Conservation (phyloP, 495 filamentous ascomycete genomes). For the Apodospora peruviana region DNA sequence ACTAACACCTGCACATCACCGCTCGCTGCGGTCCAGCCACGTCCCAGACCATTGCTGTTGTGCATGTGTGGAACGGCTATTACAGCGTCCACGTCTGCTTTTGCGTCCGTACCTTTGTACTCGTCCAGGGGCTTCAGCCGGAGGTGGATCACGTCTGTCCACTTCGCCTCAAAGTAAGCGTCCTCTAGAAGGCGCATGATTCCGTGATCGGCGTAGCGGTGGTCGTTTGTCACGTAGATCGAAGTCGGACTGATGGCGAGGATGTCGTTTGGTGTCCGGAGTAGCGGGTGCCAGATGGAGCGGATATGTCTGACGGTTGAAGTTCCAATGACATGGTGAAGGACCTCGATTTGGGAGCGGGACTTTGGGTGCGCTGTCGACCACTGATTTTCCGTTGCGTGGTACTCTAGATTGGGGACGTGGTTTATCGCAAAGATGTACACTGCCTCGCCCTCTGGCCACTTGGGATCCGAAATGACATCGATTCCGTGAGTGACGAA, state of each 20-base stretch:
- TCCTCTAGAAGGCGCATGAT: constrained; percentile 39
- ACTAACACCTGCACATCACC: constrained; percentile 47
- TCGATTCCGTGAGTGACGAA: constrained; percentile 60
- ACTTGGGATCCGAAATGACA: constrained; percentile 42
- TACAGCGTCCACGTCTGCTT: constrained; percentile 35
- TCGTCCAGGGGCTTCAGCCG: constrained; percentile 15
- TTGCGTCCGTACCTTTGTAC: no score
- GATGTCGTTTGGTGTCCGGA: constrained; percentile 58
- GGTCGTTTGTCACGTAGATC: constrained; percentile 59
- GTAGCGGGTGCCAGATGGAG: constrained; percentile 40
- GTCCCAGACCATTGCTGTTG: constrained; percentile 55
- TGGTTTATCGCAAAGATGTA: constrained; percentile 62
- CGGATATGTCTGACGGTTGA: constrained; percentile 29
- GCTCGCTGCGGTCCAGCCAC: constrained; percentile 41
- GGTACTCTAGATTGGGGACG: constrained; percentile 23
- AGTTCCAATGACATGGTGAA: constrained; percentile 44
- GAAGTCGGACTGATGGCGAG: constrained; percentile 41
- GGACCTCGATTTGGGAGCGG: constrained; percentile 51
- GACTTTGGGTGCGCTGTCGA: constrained; percentile 14
- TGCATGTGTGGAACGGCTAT: constrained; percentile 38
- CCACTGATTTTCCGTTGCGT: neutral
- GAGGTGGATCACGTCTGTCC: constrained; percentile 29
- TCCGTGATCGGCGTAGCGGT: constrained; percentile 44
- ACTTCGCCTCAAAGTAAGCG: constrained; percentile 25
- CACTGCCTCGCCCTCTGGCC: constrained; percentile 38